phyloP scores from a whole-genome alignment of 768 basidiomycete genomes.

The Ephemerocybe angulata region DNA sequence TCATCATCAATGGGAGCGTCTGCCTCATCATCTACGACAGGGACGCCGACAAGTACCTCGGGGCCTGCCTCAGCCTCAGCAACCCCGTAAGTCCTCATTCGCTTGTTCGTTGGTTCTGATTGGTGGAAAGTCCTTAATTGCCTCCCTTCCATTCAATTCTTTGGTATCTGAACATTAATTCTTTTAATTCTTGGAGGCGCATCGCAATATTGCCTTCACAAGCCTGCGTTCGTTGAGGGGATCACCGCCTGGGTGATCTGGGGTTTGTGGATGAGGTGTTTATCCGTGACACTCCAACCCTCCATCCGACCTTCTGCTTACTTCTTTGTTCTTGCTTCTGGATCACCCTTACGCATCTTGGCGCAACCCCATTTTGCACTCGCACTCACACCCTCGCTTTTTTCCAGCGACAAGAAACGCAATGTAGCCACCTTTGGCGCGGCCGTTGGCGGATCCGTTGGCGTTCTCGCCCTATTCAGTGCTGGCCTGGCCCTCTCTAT shows the following conservation, averaged over 20 bases:
- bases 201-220: too few relatives aligned
- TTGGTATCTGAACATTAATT: background rate
- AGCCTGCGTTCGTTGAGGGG: too few relatives aligned
- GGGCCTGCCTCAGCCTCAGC: background rate
- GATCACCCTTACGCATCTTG: background rate
- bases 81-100: background rate
- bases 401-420: slow-evolving; percentile 25
- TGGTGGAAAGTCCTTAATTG: too few relatives aligned
- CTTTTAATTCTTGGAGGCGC: background rate
- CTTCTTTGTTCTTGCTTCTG: background rate
- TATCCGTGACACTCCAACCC: too few relatives aligned
- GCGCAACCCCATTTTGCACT: background rate
- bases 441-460: slow-evolving; percentile 50
- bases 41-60: background rate
- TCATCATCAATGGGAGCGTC: too few relatives aligned
- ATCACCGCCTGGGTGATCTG: too few relatives aligned
- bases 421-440: slow-evolving; percentile 49
- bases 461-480: slow-evolving; percentile 45
- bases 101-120: too few relatives aligned
- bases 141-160: background rate
- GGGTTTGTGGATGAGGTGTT: too few relatives aligned
- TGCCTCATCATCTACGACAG: too few relatives aligned
- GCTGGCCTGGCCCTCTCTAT: slow-evolving; percentile 50
- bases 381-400: background rate
- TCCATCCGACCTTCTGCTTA: too few relatives aligned